Conservation (phyloP, 208 protist genomes). For the Crithidia acanthocephali region DNA sequence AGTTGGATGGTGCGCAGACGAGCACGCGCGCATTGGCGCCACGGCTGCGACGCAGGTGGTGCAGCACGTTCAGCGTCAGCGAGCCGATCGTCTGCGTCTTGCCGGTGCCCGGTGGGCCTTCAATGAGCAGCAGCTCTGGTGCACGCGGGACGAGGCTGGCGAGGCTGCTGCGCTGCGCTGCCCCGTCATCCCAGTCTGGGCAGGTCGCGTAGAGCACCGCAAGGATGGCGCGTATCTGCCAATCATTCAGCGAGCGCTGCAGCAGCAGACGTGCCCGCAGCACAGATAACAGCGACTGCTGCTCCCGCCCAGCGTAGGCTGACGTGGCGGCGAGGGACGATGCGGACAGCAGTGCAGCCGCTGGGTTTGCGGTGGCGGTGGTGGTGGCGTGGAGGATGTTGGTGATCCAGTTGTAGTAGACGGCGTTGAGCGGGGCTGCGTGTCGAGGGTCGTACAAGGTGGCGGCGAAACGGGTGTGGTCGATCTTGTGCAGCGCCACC, state of each 20-base stretch:
- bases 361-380: too few relatives aligned
- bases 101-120: slow-evolving; percentile 90
- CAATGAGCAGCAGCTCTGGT: slow-evolving; percentile 75
- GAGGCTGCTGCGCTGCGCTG: slow-evolving; percentile 7
- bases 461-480: slow-evolving; percentile 50
- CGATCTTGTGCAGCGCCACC: slow-evolving; percentile 53
- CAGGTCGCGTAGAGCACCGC: slow-evolving; percentile 55
- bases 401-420: slow-evolving; percentile 38
- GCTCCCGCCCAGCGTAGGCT: slow-evolving; percentile 10
- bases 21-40: slow-evolving; percentile 46
- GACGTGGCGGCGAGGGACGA: too few relatives aligned
- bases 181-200: slow-evolving; percentile 44
- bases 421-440: slow-evolving; percentile 34
- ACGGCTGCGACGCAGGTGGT: slow-evolving; percentile 34
- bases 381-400: slow-evolving; percentile 19
- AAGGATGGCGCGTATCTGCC: slow-evolving; percentile 68
- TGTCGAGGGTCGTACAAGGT: slow-evolving; percentile 70
- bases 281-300: slow-evolving; percentile 18
- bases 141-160: slow-evolving; percentile 6
- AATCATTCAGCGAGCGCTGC: slow-evolving; percentile 53
- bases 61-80: slow-evolving; percentile 74
- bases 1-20: slow-evolving; percentile 88
- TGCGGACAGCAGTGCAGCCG: too few relatives aligned
- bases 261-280: slow-evolving; percentile 42
- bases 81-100: slow-evolving; percentile 91